Evolutionary conservation across 768 basidiomycete genomes (phyloP).

Genomic region (Macrolepiota dolichaula): DNA sequence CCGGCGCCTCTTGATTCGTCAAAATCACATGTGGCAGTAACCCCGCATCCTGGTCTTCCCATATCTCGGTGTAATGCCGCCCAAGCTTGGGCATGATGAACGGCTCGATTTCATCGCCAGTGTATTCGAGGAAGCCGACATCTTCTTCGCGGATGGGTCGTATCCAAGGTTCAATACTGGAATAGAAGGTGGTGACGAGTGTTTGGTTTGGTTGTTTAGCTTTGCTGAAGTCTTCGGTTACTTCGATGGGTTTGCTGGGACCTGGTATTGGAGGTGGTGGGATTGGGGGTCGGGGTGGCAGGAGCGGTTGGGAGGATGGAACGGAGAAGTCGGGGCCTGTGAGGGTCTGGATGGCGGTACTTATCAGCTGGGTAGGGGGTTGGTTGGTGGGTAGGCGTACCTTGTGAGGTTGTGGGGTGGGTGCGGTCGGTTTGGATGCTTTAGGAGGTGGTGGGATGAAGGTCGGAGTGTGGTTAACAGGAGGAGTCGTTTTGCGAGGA

Average conservation of each 20-base stretch:
- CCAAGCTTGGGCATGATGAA: constrained; percentile 84
- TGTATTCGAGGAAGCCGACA: constrained; percentile 87
- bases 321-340: constrained; percentile 60
- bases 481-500: constrained; percentile 59
- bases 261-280: constrained; percentile 65
- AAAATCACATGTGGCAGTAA: constrained; percentile 27
- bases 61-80: constrained; percentile 83
- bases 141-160: constrained; percentile 93
- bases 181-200: constrained; percentile 75
- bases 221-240: constrained; percentile 87
- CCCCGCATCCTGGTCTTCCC: constrained; percentile 87
- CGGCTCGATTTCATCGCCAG: constrained; percentile 87
- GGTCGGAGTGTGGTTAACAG: constrained; percentile 32
- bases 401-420: constrained; percentile 46
- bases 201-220: constrained; percentile 73
- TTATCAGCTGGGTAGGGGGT: constrained; percentile 5
- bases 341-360: constrained; percentile 17
- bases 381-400: constrained; percentile 26
- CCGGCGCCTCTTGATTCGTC: constrained; percentile 30
- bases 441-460: constrained; percentile 44
- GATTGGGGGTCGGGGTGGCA: constrained; percentile 61
- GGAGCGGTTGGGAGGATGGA: constrained; percentile 45
- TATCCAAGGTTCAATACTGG: constrained; percentile 86
- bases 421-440: constrained; percentile 48
- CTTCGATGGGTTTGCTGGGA: constrained; percentile 81